These are phyloP conservation scores for Talaromyces sp. DNA, from an alignment of 2,329 filamentous ascomycete species.

Conservation along the genomic window DNA sequence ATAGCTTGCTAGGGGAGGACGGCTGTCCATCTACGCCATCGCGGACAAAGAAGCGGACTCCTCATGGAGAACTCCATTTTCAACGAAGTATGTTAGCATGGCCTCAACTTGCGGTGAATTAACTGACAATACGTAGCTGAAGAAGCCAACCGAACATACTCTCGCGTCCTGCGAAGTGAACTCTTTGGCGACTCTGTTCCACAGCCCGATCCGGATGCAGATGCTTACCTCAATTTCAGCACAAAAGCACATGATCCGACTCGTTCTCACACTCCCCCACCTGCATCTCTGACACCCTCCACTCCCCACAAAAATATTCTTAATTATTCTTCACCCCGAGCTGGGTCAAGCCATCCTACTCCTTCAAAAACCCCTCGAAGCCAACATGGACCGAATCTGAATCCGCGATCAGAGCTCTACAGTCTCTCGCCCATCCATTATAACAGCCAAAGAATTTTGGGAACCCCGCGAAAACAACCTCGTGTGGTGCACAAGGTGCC, in stretches of 20 bases:
- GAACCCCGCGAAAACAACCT: slow-evolving; percentile 84
- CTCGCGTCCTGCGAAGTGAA: slow-evolving; percentile 80
- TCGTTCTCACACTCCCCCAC: slow-evolving; percentile 75
- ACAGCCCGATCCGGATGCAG: slow-evolving; percentile 66
- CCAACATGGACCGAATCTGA: slow-evolving; percentile 80
- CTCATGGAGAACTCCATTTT: slow-evolving; percentile 87
- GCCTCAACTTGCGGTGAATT: not conserved
- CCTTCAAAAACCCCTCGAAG: slow-evolving; percentile 86
- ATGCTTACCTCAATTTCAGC: slow-evolving; percentile 46
- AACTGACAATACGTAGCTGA: slow-evolving; percentile 57
- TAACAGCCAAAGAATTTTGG: slow-evolving; percentile 86
- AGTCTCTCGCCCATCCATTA: slow-evolving; percentile 91
- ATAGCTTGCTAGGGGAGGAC: slow-evolving; percentile 86
- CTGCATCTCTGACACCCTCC: slow-evolving; percentile 75
- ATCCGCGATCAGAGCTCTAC: slow-evolving; percentile 89
- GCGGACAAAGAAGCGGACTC: slow-evolving; percentile 76
- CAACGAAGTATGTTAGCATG: slow-evolving; percentile 69
- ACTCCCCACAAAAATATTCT: slow-evolving; percentile 98
- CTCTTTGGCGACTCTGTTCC: slow-evolving; percentile 89
- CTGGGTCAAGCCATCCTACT: slow-evolving; percentile 77
- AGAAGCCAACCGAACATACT: slow-evolving; percentile 92
- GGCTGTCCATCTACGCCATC: slow-evolving; percentile 89
- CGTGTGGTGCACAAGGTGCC: slow-evolving; percentile 92
- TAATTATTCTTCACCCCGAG: slow-evolving; percentile 74
- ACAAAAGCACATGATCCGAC: slow-evolving; percentile 61